phyloP scores from a whole-genome alignment of 2,329 filamentous ascomycete species.

The Stenocarpella maydis region DNA sequence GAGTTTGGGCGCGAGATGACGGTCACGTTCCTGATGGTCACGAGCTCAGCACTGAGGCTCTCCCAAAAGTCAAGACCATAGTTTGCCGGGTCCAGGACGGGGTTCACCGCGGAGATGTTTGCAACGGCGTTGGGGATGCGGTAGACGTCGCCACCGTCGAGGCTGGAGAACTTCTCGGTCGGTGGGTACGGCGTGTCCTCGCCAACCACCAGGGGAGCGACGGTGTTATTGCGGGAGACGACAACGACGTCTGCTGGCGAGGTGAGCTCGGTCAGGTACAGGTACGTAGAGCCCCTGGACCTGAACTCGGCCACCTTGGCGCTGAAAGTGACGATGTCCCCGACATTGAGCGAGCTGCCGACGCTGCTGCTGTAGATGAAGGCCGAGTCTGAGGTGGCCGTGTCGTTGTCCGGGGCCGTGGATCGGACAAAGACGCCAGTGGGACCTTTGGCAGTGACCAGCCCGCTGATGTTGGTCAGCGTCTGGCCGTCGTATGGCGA shows the following conservation, averaged over 20 bases:
- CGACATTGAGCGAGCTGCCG: constrained; percentile 62
- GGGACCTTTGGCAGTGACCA: constrained; percentile 70
- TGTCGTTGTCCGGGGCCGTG: constrained; percentile 61
- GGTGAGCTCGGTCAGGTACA: constrained; percentile 71
- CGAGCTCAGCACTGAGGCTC: constrained; percentile 71
- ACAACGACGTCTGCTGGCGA: constrained; percentile 62
- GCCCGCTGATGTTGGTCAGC: constrained; percentile 67
- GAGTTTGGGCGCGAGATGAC: constrained; percentile 68
- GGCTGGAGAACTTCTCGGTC: constrained; percentile 64
- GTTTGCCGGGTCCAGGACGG: constrained; percentile 63
- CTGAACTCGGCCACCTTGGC: constrained; percentile 67
- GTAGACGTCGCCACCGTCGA: constrained; percentile 73
- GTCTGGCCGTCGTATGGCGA: constrained; percentile 66
- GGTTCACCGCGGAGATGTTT: constrained; percentile 66
- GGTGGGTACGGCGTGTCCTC: constrained; percentile 65
- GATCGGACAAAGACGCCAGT: constrained; percentile 72
- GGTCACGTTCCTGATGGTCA: constrained; percentile 65
- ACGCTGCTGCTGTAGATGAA: constrained; percentile 68
- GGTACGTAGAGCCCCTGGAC: constrained; percentile 58
- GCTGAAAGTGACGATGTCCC: constrained; percentile 68
- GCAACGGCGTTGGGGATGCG: constrained; percentile 68
- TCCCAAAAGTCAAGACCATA: constrained; percentile 81
- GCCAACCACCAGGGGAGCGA: constrained; percentile 68
- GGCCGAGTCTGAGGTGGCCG: constrained; percentile 68
- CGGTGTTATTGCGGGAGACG: constrained; percentile 60